Percentiles rank a stretch among this genome's conserved stretches.
Conservation (phyloP, 371 early-diverging fungal genomes). For the Conidiobolus incongruus region DNA sequence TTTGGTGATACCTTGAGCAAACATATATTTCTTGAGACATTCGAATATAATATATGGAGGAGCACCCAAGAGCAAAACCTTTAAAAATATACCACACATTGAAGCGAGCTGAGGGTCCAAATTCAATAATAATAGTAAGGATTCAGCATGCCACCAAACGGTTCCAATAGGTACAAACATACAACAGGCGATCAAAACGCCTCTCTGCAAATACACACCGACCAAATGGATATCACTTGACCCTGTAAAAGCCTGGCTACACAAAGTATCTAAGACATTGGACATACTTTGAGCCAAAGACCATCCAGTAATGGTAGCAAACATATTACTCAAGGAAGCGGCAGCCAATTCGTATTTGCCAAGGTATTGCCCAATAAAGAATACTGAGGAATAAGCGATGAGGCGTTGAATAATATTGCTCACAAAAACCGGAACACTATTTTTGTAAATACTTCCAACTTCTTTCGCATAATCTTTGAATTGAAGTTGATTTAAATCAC, state of each 20-base stretch:
- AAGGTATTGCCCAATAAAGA: too few relatives aligned
- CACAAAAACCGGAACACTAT: too few relatives aligned
- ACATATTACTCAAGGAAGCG: constrained; percentile 10
- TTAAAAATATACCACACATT: constrained; percentile 30
- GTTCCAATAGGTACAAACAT: constrained; percentile 42
- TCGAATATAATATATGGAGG: constrained; percentile 60
- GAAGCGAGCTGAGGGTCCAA: constrained; percentile 25
- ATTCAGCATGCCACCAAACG: constrained; percentile 46
- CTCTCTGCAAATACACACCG: constrained; percentile 65
- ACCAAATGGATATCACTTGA: constrained; percentile 36
- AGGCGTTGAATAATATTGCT: too few relatives aligned
- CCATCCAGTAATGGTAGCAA: constrained; percentile 65
- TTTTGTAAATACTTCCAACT: too few relatives aligned
- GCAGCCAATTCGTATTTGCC: constrained; percentile 6
- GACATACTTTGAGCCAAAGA: constrained; percentile 54
- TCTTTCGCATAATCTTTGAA: too few relatives aligned
- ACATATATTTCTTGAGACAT: constrained; percentile 10
- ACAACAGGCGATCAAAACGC: constrained; percentile 38
- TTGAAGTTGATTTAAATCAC: too few relatives aligned
- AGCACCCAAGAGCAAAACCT: constrained; percentile 38
- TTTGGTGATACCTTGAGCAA: too few relatives aligned
- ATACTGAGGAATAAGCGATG: too few relatives aligned
- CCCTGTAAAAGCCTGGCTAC: constrained; percentile 58
- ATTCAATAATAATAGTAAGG: constrained; percentile 22
- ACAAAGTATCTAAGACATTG: constrained; percentile 72